Conservation (phyloP, 2,329 filamentous ascomycete species). For the Acephala macrosclerotiorum region DNA sequence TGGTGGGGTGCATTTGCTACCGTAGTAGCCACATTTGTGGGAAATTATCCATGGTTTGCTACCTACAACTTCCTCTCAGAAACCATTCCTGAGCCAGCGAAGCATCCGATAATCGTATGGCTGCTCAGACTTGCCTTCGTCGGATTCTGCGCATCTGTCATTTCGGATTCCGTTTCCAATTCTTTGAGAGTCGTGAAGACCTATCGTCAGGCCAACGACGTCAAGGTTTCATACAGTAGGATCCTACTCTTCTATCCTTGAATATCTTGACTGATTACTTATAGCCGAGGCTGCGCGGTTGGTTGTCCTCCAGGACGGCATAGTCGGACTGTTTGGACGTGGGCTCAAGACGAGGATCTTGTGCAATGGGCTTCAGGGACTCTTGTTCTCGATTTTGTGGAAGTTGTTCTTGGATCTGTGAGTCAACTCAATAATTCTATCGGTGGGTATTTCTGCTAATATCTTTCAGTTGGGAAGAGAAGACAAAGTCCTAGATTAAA, state of each 20-base stretch:
- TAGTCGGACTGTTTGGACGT: slow-evolving; percentile 52
- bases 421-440: slow-evolving; percentile 42
- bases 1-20: slow-evolving; percentile 60
- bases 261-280: not conserved
- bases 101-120: slow-evolving; percentile 50
- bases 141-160: slow-evolving; percentile 53
- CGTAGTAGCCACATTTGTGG: slow-evolving; percentile 56
- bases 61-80: slow-evolving; percentile 56
- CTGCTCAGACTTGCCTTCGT: slow-evolving; percentile 52
- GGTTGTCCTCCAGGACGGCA: slow-evolving; percentile 51
- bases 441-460: too few relatives aligned
- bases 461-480: too few relatives aligned
- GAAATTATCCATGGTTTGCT: slow-evolving; percentile 59
- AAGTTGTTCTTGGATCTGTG: slow-evolving; percentile 57
- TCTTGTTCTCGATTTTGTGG: slow-evolving; percentile 57
- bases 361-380: slow-evolving; percentile 55
- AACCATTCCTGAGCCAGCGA: slow-evolving; percentile 49
- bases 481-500: too few relatives aligned
- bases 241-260: not conserved
- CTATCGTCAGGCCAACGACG: slow-evolving; percentile 58
- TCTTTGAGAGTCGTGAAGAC: slow-evolving; percentile 57
- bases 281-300: slow-evolving; percentile 52
- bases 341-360: slow-evolving; percentile 56
- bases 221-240: slow-evolving; percentile 54
- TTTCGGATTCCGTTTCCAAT: slow-evolving; percentile 56